Percentiles rank a stretch among this genome's conserved stretches.
Conservation (phyloP, 2,329 filamentous ascomycete species). For the Thielaviopsis ethacetica region DNA sequence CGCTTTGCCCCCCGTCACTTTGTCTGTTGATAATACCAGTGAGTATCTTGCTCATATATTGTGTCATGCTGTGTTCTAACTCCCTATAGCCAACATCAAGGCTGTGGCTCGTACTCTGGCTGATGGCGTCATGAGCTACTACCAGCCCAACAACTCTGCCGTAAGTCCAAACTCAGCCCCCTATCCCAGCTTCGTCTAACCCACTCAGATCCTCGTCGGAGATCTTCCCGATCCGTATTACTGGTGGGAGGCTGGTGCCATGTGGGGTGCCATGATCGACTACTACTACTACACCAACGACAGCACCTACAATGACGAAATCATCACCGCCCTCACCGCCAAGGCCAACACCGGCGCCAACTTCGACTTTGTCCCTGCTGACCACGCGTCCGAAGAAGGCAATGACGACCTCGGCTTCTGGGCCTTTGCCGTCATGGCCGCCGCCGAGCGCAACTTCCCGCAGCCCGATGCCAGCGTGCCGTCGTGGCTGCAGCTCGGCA, state of each 20-base stretch:
- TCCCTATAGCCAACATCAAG: conserved; percentile 39
- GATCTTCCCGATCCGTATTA: conserved; percentile 52
- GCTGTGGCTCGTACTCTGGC: conserved; percentile 44
- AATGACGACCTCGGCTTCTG: conserved; percentile 67
- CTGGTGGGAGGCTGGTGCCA: conserved; percentile 50
- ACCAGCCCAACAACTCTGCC: conserved; percentile 36
- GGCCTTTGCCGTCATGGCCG: conserved; percentile 50
- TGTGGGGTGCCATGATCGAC: conserved; percentile 53
- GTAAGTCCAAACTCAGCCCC: conserved; percentile 12
- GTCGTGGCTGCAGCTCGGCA: conserved; percentile 48
- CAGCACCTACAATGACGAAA: conserved; percentile 40
- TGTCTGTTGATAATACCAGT: conserved; percentile 7
- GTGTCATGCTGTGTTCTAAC: neutral
- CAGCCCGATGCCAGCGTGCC: conserved; percentile 39
- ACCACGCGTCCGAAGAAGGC: conserved; percentile 43
- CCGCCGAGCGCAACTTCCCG: conserved; percentile 52
- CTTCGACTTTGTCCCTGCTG: conserved; percentile 42
- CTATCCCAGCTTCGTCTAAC: neutral
- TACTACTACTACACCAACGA: conserved; percentile 54
- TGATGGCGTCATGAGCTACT: conserved; percentile 45
- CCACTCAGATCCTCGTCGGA: conserved; percentile 22
- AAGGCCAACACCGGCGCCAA: conserved; percentile 38
- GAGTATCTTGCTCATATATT: neutral
- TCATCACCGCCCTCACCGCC: conserved; percentile 41
- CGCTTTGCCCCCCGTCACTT: conserved; percentile 4